Evolutionary conservation across 306 rosid species (phyloP).

Genomic region (Trifolium repens): DNA sequence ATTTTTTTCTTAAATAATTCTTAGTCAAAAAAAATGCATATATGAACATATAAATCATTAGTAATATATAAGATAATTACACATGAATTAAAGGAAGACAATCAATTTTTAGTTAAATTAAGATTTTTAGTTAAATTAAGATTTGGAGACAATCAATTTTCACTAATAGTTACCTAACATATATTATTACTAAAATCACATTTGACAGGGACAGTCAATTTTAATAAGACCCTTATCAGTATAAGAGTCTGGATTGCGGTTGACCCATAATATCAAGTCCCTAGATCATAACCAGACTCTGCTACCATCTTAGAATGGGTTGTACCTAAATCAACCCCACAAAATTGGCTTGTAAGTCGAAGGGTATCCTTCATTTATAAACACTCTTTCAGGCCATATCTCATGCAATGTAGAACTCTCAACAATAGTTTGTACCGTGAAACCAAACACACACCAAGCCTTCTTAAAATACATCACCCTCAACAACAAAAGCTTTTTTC

Average conservation of each 20-base stretch:
- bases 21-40: not conserved
- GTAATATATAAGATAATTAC: too few species aligned
- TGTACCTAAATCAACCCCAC: not conserved
- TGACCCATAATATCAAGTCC: not conserved
- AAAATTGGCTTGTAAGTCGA: not conserved
- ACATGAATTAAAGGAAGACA: too few species aligned
- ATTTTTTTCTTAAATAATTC: not conserved
- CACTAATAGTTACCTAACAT: not conserved
- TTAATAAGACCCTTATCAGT: not conserved
- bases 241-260: not conserved
- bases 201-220: too few species aligned
- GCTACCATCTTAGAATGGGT: too few species aligned
- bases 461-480: not conserved
- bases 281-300: not conserved
- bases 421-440: not conserved
- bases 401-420: not conserved
- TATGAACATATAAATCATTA: too few species aligned
- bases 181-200: too few species aligned
- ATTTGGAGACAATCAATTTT: not conserved
- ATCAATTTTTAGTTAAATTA: too few species aligned
- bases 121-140: not conserved
- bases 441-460: slow-evolving; percentile 1
- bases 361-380: not conserved
- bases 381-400: not conserved
- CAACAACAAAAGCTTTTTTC: not conserved